Conservation (phyloP, 371 early-diverging fungal species). For the Mortierella sp. region DNA sequence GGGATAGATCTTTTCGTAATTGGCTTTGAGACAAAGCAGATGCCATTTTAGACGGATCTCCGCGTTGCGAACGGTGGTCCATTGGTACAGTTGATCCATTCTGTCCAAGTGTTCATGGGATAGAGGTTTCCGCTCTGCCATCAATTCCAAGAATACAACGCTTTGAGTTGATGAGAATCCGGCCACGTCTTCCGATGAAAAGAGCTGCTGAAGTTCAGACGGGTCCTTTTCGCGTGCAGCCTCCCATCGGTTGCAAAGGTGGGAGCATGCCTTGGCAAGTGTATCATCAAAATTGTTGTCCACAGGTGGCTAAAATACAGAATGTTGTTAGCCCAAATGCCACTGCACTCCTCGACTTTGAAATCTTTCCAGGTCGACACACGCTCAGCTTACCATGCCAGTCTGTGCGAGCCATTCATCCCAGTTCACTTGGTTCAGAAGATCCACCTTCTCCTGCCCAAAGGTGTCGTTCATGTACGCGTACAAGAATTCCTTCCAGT, state of each 20-base stretch:
- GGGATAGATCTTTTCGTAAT: conserved; percentile 82
- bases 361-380: too few relatives aligned
- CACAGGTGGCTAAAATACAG: conserved; percentile 79
- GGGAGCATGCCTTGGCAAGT: conserved; percentile 82
- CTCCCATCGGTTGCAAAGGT: conserved; percentile 83
- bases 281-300: conserved; percentile 86
- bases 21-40: conserved; percentile 79
- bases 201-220: conserved; percentile 29
- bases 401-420: conserved; percentile 87
- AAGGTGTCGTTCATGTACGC: conserved; percentile 72
- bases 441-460: conserved; percentile 72
- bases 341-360: too few relatives aligned
- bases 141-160: conserved; percentile 87
- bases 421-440: conserved; percentile 85
- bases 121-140: conserved; percentile 74
- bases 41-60: conserved; percentile 95
- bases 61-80: conserved; percentile 79
- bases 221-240: conserved; percentile 62
- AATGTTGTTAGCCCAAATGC: too few relatives aligned
- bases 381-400: conserved; percentile 72
- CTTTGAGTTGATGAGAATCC: conserved; percentile 80
- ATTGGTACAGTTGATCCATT: conserved; percentile 80
- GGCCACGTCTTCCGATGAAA: conserved; percentile 69
- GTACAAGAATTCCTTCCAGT: conserved; percentile 88
- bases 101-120: conserved; percentile 67